Conservation (phyloP, 352 stramenopile genomes). For the Elongisporangium prolatum region DNA sequence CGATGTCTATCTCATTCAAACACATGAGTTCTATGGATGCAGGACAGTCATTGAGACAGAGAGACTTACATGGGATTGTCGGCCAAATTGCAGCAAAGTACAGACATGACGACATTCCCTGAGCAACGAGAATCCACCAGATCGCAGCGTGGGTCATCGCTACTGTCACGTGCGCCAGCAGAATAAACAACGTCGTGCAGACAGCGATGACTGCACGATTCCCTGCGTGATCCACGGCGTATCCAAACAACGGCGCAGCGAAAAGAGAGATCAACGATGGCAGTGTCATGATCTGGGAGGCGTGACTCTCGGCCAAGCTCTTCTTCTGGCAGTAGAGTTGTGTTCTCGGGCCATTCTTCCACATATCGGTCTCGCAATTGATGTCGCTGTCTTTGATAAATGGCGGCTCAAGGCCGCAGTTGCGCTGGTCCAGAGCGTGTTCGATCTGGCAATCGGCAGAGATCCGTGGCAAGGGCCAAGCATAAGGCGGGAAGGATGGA, state of each 20-base stretch:
- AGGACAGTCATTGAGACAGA: background rate
- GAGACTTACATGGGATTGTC: constrained; percentile 50
- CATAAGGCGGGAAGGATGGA: constrained; percentile 25
- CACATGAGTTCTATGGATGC: background rate
- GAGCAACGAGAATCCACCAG: constrained; percentile 58
- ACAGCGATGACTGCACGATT: constrained; percentile 51
- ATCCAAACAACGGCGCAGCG: constrained; percentile 72
- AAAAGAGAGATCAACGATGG: constrained; percentile 77
- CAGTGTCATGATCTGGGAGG: constrained; percentile 63
- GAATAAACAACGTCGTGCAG: constrained; percentile 38
- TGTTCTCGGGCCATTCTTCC: constrained; percentile 29
- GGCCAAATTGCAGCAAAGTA: constrained; percentile 85
- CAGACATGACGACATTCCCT: constrained; percentile 74
- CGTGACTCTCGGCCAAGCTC: constrained; percentile 30
- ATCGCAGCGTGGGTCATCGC: constrained; percentile 30
- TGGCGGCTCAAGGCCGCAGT: constrained; percentile 20
- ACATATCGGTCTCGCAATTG: constrained; percentile 38
- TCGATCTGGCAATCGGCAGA: constrained; percentile 27
- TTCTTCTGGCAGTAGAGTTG: constrained; percentile 35
- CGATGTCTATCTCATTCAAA: constrained; percentile 32
- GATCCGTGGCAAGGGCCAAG: constrained; percentile 35
- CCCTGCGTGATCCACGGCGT: constrained; percentile 63
- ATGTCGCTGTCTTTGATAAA: constrained; percentile 40
- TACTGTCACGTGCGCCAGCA: constrained; percentile 64
- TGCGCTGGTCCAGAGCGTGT: constrained; percentile 24